A percentile compares a stretch with the other conserved stretches of the same genome.
These are phyloP conservation scores for Talaromyces ruber DNA, from an alignment of 495 filamentous ascomycete genomes.

Conservation along the genomic window DNA sequence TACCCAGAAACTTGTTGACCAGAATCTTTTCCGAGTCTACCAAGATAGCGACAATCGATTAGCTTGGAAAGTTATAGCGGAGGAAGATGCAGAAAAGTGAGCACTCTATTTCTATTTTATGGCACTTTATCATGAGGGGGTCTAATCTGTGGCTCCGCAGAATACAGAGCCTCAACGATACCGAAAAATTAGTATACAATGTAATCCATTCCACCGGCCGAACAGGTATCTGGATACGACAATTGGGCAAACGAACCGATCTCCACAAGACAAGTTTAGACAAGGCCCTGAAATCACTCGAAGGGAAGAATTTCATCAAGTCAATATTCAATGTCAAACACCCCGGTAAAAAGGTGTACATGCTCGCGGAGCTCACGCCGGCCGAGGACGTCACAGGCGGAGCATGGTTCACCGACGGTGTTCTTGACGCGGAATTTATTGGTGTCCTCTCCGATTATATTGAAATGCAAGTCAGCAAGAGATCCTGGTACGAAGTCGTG, in stretches of 20 bases:
- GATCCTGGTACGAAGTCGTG: conserved; percentile 53
- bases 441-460: conserved; percentile 58
- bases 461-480: conserved; percentile 58
- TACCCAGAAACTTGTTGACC: conserved; percentile 53
- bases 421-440: conserved; percentile 81
- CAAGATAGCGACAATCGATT: conserved; percentile 42
- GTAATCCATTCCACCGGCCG: conserved; percentile 72
- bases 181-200: conserved; percentile 75
- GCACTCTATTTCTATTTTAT: conserved; percentile 8
- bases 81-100: conserved; percentile 66
- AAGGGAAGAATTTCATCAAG: conserved; percentile 81
- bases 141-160: conserved; percentile 23
- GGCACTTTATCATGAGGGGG: conserved; percentile 5
- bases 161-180: conserved; percentile 54
- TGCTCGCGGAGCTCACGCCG: conserved; percentile 58
- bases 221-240: conserved; percentile 82
- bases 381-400: conserved; percentile 86
- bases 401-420: conserved; percentile 84
- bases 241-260: conserved; percentile 64
- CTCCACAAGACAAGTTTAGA: conserved; percentile 71
- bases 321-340: conserved; percentile 52
- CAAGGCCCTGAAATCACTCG: conserved; percentile 67
- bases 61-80: conserved; percentile 58
- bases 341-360: conserved; percentile 57
- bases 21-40: conserved; percentile 58